These are phyloP conservation scores for Elongisporangium anandrum DNA, from an alignment of 352 stramenopile species.

Conservation along the genomic window DNA sequence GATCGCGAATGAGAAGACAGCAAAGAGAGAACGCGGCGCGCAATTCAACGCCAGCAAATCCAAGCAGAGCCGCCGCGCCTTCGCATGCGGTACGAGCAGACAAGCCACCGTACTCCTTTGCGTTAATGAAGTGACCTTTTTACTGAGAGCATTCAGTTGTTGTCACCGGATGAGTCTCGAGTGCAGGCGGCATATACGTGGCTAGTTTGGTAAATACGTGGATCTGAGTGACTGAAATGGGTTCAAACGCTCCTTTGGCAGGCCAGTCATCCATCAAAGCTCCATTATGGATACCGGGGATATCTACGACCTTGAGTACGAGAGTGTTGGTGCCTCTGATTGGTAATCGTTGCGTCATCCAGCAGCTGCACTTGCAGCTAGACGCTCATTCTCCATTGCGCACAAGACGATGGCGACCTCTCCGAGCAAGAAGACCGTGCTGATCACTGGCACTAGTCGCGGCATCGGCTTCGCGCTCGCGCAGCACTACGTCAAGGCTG, in stretches of 20 bases:
- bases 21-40: not conserved
- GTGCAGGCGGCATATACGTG: not conserved
- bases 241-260: too few species aligned
- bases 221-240: not conserved
- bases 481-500: conserved; percentile 21
- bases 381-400: not conserved
- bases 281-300: too few species aligned
- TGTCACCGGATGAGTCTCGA: not conserved
- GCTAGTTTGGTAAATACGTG: not conserved
- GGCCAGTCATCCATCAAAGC: too few species aligned
- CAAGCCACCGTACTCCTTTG: not conserved
- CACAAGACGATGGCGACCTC: too few species aligned
- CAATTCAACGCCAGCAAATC: not conserved
- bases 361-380: too few species aligned
- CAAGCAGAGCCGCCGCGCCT: not conserved
- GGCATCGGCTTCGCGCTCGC: conserved; percentile 29
- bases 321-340: not conserved
- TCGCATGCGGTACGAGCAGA: not conserved
- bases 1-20: not conserved
- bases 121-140: not conserved
- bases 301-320: not conserved
- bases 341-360: not conserved
- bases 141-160: not conserved
- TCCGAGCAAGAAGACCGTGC: conserved; percentile 14
- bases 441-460: conserved; percentile 33